Conservation (phyloP, 2,329 filamentous ascomycete genomes). For the Elsinoe ampelina region DNA sequence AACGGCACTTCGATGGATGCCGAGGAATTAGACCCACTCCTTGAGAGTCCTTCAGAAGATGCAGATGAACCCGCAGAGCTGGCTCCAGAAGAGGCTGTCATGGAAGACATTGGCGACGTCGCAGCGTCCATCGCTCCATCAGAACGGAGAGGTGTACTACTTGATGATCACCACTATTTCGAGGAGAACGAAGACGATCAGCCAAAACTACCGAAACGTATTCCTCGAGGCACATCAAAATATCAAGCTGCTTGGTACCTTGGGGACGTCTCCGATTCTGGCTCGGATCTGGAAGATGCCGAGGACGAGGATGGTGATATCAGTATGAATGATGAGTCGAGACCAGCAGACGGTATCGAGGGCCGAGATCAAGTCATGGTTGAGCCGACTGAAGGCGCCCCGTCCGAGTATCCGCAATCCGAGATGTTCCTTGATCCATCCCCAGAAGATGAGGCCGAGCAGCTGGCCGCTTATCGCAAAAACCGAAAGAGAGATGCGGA, state of each 20-base stretch:
- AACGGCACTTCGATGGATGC: constrained; percentile 62
- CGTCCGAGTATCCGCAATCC: constrained; percentile 86
- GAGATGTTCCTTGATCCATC: constrained; percentile 78
- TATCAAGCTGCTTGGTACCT: constrained; percentile 96
- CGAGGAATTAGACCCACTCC: constrained; percentile 44
- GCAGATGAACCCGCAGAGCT: constrained; percentile 75
- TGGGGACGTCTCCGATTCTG: constrained; percentile 70
- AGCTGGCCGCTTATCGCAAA: constrained; percentile 72
- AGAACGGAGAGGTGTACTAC: constrained; percentile 68
- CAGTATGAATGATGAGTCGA: constrained; percentile 41
- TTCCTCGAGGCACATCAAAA: constrained; percentile 84
- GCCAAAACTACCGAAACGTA: constrained; percentile 55
- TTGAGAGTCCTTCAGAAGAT: constrained; percentile 67
- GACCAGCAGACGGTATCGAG: constrained; percentile 77
- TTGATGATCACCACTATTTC: constrained; percentile 98
- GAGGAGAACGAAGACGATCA: constrained; percentile 63
- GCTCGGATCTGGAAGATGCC: constrained; percentile 67
- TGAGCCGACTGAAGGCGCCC: constrained; percentile 50
- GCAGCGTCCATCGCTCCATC: constrained; percentile 40
- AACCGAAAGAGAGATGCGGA: constrained; percentile 71
- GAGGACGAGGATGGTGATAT: constrained; percentile 50
- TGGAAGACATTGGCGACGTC: constrained; percentile 47
- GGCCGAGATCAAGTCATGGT: constrained; percentile 46
- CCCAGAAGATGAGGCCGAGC: constrained; percentile 73
- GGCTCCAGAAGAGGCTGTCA: constrained; percentile 74